Conservation (phyloP, 2,329 filamentous ascomycete genomes). For the Passalora sequoiae region DNA sequence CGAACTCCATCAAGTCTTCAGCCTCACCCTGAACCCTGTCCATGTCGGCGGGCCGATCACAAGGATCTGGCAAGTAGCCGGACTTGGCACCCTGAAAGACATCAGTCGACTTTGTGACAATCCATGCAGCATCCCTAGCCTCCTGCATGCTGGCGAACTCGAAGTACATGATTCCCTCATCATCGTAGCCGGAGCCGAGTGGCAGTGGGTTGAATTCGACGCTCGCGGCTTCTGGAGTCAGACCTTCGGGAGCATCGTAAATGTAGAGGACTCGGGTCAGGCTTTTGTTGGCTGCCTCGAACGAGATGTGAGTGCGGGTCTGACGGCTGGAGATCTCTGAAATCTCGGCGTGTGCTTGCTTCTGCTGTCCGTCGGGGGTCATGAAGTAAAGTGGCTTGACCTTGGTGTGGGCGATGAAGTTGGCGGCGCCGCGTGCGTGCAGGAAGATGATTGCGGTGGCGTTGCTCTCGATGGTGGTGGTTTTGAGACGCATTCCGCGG, state of each 20-base stretch:
- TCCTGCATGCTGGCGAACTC: slow-evolving; percentile 5
- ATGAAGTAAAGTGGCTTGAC: slow-evolving; percentile 8
- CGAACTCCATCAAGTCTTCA: not conserved
- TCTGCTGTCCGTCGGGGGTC: not conserved
- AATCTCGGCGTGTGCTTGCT: not conserved
- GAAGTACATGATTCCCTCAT: slow-evolving; percentile 1
- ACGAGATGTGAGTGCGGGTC: not conserved
- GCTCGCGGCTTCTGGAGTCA: not conserved
- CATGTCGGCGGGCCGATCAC: not conserved
- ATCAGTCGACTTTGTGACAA: not conserved
- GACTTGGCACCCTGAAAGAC: not conserved
- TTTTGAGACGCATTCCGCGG: slow-evolving; percentile 14
- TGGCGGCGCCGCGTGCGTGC: slow-evolving; percentile 10
- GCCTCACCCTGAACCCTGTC: not conserved
- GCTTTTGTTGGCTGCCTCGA: not conserved
- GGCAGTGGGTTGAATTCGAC: not conserved
- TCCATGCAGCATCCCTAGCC: not conserved
- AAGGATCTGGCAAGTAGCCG: slow-evolving; percentile 5
- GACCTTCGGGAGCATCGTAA: not conserved
- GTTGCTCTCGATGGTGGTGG: slow-evolving; percentile 19
- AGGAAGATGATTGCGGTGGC: slow-evolving; percentile 22
- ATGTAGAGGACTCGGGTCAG: slow-evolving; percentile 2
- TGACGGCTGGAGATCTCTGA: not conserved
- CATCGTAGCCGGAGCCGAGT: not conserved
- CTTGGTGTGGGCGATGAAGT: slow-evolving; percentile 11